A percentile compares a stretch with the other conserved stretches of the same genome.
phyloP scores from a whole-genome alignment of 192 early-diverging fungal species.

The Gonapodya prolifera region DNA sequence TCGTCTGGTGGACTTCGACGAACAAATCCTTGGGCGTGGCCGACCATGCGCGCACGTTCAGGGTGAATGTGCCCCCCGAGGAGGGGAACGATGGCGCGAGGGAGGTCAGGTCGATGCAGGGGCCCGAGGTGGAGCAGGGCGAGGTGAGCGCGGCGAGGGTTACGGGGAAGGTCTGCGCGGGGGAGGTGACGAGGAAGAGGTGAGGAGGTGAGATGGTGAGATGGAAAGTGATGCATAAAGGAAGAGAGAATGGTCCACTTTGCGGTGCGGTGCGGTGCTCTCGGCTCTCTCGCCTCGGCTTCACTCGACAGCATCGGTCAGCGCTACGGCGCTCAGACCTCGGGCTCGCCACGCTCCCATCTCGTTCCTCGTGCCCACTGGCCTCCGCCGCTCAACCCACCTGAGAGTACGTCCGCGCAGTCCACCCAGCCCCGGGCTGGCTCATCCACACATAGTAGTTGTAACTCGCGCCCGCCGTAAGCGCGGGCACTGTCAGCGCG shows the following conservation, averaged over 20 bases:
- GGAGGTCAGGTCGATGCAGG: background rate
- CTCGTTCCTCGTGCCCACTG: too few relatives aligned
- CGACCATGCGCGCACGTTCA: background rate
- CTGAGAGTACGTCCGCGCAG: background rate
- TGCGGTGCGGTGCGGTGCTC: too few relatives aligned
- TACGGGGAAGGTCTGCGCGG: too few relatives aligned
- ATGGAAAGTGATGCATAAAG: too few relatives aligned
- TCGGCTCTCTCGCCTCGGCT: too few relatives aligned
- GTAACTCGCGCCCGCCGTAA: background rate
- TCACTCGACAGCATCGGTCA: too few relatives aligned
- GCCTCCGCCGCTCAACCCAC: too few relatives aligned
- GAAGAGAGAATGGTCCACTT: too few relatives aligned
- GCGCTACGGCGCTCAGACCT: too few relatives aligned
- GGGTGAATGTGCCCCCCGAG: background rate
- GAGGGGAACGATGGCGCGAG: background rate
- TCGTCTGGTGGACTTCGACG: background rate
- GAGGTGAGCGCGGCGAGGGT: background rate
- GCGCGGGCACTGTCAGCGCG: background rate
- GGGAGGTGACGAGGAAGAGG: too few relatives aligned
- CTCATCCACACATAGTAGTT: background rate
- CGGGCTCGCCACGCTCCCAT: too few relatives aligned
- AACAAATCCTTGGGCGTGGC: background rate
- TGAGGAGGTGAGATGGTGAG: too few relatives aligned
- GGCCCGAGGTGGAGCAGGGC: background rate
- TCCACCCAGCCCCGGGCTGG: background rate